Evolutionary conservation across 305 asterid species (phyloP), one percentile per base, ranked within the genome.

Genomic region (Fraxinus baroniana): DNA sequence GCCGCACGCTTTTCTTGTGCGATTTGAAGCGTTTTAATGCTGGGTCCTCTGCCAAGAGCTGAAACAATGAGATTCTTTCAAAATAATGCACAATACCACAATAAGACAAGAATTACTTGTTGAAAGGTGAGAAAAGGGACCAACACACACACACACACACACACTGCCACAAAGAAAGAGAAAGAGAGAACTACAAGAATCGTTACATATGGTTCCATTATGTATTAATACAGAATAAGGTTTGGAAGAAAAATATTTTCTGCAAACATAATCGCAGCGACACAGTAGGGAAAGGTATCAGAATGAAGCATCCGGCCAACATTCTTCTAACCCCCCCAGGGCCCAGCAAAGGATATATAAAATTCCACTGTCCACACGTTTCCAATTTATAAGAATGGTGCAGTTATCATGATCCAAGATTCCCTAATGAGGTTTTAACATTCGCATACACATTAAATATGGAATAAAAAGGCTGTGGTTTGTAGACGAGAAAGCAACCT

Each of bases 1-100:
- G 87, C 33, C 87, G 82, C 76, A 92, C 92, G 62, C 91, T 83
- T 81, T 88, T 90, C 85, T 90, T 89, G 81, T 91, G 86, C 36
- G 98, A 92, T 85, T 94, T 94, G 84, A 92, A 92, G 82, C 88
- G 94, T 79, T 84, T 90, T 55, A 94, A 86, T 13, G 88, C 86
- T 22, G 94, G 92, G 81, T 94, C 92, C 15, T 82, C 92, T 1
- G 91, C 94, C 91, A 94, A 88, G 82, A 94, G 94, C 97, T 92
- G 91, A 49, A 52, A 52, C 62, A 52, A 52, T 17, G 62, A 17
- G 22, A 4, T 52, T 52, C 22, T 52, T 52, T 52, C 8, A 52
- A 52, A 64, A 22, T 64, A 64, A 64, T 9, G 17, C 72, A 22
- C 33, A 22, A 24, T 10, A 22, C 15, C 17, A 52, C 22, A 52